phyloP scores from a whole-genome alignment of 768 basidiomycete genomes.

The Russula ochroleuca region DNA sequence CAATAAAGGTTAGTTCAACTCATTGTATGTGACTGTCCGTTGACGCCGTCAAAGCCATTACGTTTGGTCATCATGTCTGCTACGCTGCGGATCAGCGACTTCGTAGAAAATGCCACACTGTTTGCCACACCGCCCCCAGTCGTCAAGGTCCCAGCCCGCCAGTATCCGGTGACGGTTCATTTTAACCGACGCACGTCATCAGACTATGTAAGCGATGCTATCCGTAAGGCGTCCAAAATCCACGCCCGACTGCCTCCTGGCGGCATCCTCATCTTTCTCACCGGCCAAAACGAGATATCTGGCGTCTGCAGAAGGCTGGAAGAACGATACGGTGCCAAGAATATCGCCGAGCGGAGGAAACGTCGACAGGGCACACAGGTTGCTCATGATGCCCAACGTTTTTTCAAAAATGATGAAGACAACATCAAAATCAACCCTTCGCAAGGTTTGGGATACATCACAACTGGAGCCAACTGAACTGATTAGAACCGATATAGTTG shows the following conservation, averaged over 20 bases:
- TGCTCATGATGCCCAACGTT: constrained; percentile 14
- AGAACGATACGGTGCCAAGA: constrained; percentile 65
- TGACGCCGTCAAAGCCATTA: constrained; percentile 52
- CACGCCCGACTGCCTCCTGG: constrained; percentile 90
- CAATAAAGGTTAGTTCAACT: constrained; percentile 52
- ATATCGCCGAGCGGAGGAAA: constrained; percentile 50
- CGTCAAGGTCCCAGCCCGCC: constrained; percentile 83
- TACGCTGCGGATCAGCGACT: constrained; percentile 89
- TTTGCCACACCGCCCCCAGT: constrained; percentile 87
- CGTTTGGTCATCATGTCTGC: constrained; percentile 98
- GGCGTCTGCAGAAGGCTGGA: constrained; percentile 81
- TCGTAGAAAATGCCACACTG: constrained; percentile 76
- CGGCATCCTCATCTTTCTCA: constrained; percentile 89
- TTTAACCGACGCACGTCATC: constrained; percentile 82
- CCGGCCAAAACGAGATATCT: constrained; percentile 92
- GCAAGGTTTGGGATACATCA: constrained; percentile 41
- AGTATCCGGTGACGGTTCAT: constrained; percentile 93
- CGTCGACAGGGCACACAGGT: constrained; percentile 30
- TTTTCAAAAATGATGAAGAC: constrained; percentile 17
- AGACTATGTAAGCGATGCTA: constrained; percentile 87
- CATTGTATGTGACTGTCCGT: not conserved
- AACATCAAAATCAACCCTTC: constrained; percentile 37
- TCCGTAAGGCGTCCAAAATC: constrained; percentile 87
- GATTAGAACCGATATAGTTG: constrained; percentile 42
- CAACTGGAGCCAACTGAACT: constrained; percentile 2